Evolutionary conservation across 176 grass and related monocot species (phyloP).

Genomic region (Rhynchospora tenuis): DNA sequence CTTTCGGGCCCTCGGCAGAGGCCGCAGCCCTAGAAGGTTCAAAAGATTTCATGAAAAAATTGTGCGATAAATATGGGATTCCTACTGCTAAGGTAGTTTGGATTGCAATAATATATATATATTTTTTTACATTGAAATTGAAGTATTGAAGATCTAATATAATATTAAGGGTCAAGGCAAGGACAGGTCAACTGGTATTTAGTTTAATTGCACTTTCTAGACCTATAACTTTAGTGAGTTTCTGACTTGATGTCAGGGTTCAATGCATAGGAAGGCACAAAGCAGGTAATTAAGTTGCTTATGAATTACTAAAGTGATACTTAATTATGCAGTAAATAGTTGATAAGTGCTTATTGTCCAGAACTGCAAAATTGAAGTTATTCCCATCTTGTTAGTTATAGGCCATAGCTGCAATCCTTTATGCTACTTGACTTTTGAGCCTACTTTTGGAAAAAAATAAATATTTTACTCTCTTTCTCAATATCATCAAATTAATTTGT

Average conservation of each 20-base stretch:
- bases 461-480: not conserved
- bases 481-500: not conserved
- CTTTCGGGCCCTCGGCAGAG: constrained; percentile 66
- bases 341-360: not conserved
- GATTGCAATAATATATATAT: not conserved
- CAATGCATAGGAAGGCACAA: not conserved
- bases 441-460: not conserved
- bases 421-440: not conserved
- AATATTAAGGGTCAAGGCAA: not conserved
- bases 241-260: not conserved
- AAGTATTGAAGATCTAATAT: not conserved
- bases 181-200: not conserved
- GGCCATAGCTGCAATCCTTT: not conserved
- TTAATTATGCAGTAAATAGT: not conserved
- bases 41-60: constrained; percentile 87
- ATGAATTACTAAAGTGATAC: not conserved
- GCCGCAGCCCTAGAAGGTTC: constrained; percentile 84
- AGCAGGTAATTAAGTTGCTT: not conserved
- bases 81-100: constrained; percentile 64
- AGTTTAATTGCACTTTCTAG: not conserved
- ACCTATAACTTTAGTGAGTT: not conserved
- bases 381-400: not conserved
- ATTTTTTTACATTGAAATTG: not conserved
- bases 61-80: constrained; percentile 78
- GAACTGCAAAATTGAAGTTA: not conserved